Base-by-base conservation (phyloP, 2,329 filamentous ascomycete genomes). In the Thielaviopsis populi region DNA sequence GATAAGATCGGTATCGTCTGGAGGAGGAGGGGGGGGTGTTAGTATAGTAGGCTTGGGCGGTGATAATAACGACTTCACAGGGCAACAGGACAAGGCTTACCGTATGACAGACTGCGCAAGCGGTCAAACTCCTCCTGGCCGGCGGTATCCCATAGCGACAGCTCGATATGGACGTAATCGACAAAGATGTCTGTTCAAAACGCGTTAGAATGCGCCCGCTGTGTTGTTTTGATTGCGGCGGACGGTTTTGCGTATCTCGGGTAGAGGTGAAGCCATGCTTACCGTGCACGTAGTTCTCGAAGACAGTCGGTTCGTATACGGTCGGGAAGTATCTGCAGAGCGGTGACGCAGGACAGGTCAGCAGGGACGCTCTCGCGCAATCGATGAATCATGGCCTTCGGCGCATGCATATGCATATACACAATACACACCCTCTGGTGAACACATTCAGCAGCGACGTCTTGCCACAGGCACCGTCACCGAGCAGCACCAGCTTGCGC, bases 221-320 rank as follows among this genome's bases (percentile, higher is more conserved):
- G 2, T 19, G 33, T 33, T 33, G 54, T 58, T 8, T 19, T 58
- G 30, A 33, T 33, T 33, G 30, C 7, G 33, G 33, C 33, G 33
- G 33, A 4, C 3, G 33, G 54, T 5, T 13, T 3, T 59, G 8
- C 22, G 8, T 59, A 24, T 40, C 22, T 19, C 19, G 22, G 17
- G 40, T 15, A 10, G 42, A 27, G 33, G 11, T 7, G 24, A 13
- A 15, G 22, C 11, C 50, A 13, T 37, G 72, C 81, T 73, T 81
- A 95, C 89, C 91, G 74, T 99, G 92, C 68, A 99, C 92, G 75
- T 97, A 99, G 77, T 99, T 99, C 75, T 99, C 92, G 76, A 96
- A 96, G 68, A 96, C 92, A 42, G 92, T 99, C 63, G 94, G 94
- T 76, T 97, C 91, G 78, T 97, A 97, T 72, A 97, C 92, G 65